Conservation (phyloP, 129 eudicot genomes). For the Flaveria bidentis region DNA sequence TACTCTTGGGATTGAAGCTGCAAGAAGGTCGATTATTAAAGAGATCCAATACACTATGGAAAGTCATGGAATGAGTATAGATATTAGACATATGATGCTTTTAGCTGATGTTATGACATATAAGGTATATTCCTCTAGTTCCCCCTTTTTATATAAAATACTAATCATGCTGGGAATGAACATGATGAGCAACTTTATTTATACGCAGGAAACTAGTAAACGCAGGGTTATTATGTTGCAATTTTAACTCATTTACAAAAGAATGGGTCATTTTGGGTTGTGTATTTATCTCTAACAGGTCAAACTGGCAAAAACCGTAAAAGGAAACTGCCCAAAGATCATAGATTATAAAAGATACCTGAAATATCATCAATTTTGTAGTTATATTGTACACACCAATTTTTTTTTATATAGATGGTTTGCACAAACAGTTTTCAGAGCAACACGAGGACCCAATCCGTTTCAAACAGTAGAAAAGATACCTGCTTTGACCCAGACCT, state of each 20-base stretch:
- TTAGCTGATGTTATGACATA: conserved; percentile 91
- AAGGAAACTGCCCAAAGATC: not conserved
- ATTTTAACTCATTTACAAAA: not conserved
- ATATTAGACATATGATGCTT: conserved; percentile 93
- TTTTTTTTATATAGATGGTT: not conserved
- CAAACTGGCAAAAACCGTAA: not conserved
- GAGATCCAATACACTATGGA: conserved; percentile 76
- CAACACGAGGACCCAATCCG: no score
- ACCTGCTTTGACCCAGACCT: not conserved
- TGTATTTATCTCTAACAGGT: not conserved
- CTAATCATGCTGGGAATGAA: not conserved
- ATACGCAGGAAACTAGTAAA: not conserved
- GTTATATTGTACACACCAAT: not conserved
- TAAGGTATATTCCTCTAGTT: conserved; percentile 46
- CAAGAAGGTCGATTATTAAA: conserved; percentile 60
- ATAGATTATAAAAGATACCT: no score
- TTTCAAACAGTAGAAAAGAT: not conserved
- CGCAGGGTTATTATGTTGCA: not conserved
- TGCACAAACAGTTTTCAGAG: not conserved
- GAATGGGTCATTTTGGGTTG: not conserved
- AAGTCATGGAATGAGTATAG: conserved; percentile 80
- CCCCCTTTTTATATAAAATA: not conserved
- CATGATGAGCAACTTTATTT: not conserved
- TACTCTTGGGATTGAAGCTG: conserved; percentile 92
- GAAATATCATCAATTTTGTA: not conserved